Evolutionary conservation across 768 basidiomycete species (phyloP), one percentile per base, ranked within the genome.

Genomic region (Lentinula edodes): DNA sequence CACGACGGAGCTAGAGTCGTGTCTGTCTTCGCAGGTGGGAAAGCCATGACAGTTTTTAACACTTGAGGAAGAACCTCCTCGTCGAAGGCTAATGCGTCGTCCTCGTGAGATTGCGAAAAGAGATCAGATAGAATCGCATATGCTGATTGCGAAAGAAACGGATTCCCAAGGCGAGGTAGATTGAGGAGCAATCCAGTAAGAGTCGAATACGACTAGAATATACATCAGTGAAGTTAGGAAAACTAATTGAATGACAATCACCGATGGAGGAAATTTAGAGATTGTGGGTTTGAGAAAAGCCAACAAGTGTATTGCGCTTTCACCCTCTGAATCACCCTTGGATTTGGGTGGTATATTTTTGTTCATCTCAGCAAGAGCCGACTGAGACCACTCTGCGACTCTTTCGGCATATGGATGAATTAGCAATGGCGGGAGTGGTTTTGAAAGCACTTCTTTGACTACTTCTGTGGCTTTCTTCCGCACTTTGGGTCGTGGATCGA

Each of bases 401-500:
- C 86, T 80, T 42, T 88, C 83, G 0, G 92, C 81, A 70, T 97
- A 99, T 0, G 97, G 95, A 75, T 99, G 97, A 23, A 80, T 73
- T 5, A 84, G 67, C 41, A 90, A 78, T 0, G 96, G 96, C 4
- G 86, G 78, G 2, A 93, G 91, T 8, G 95, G 93, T 28, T 79
- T 79, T 15, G 81, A 78, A 39, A 99, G 78, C 3, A 94, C 80
- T 66, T 91, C 89, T 67, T 81, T 83, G 36, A 99, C 82, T 18
- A 90, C 83, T 68, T 98, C 95, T 51, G 89, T 88, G 23, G 95
- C 95, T 69, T 89, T 86, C 73, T 84, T 95, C 60, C 97, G 86
- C 57, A 99, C 94, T 77, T 98, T 98, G 18, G 97, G 97, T 55
- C 97, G 79, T 4, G 88, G 82, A 75, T 99, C 97, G 48, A 93